phyloP scores from a whole-genome alignment of 2,329 filamentous ascomycete genomes.

The Blumeria graminis region DNA sequence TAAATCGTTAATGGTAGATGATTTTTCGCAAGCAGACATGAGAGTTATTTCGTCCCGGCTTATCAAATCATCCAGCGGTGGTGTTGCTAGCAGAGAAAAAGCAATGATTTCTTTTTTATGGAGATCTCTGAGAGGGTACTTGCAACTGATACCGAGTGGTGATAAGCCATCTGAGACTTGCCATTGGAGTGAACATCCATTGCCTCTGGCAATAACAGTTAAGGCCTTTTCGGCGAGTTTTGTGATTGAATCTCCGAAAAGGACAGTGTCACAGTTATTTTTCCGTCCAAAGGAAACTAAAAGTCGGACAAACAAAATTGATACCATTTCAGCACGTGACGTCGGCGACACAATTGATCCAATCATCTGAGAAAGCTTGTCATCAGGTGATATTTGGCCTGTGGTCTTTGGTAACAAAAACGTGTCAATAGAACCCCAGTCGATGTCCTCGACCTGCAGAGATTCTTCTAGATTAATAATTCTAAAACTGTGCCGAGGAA shows the following conservation, averaged over 20 bases:
- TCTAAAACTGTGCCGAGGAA: conserved; percentile 41
- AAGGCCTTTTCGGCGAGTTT: conserved; percentile 68
- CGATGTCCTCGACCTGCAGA: conserved; percentile 25
- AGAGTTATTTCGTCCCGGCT: conserved; percentile 18
- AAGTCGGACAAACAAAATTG: conserved; percentile 46
- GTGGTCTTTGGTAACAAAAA: conserved; percentile 3
- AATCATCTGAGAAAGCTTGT: conserved; percentile 24
- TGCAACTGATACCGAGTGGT: conserved; percentile 20
- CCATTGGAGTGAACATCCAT: conserved; percentile 65
- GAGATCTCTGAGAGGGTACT: conserved; percentile 66
- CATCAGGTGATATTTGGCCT: conserved; percentile 9
- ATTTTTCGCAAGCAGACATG: conserved; percentile 22
- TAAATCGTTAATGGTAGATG: conserved; percentile 73
- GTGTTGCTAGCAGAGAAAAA: conserved; percentile 32
- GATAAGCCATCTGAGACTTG: conserved; percentile 47
- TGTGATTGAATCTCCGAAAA: conserved; percentile 75
- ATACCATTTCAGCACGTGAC: conserved; percentile 47
- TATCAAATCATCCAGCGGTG: conserved; percentile 26
- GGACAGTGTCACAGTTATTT: conserved; percentile 38
- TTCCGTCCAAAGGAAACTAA: conserved; percentile 39
- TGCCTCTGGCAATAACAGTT: conserved; percentile 71
- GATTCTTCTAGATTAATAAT: conserved; percentile 38
- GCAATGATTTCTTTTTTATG: conserved; percentile 55
- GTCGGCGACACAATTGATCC: conserved; percentile 44
- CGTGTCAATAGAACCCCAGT: conserved; percentile 25